These are phyloP conservation scores for Lasiosphaeria miniovina DNA, from an alignment of 495 filamentous ascomycete genomes.

Conservation along the genomic window DNA sequence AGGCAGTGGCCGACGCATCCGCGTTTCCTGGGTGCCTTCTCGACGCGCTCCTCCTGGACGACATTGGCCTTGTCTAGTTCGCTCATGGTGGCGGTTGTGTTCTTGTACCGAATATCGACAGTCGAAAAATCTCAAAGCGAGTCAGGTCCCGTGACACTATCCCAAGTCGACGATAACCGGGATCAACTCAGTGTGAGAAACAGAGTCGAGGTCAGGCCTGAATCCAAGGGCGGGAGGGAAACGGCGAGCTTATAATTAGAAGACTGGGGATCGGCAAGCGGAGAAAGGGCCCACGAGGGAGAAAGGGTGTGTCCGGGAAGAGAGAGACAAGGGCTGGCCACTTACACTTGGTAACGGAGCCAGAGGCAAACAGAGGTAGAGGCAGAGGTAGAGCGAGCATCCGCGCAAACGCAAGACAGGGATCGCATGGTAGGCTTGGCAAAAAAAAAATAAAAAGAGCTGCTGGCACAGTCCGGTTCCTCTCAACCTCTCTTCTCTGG, in stretches of 20 bases:
- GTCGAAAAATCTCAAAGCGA: background rate
- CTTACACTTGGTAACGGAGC: background rate
- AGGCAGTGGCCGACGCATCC: constrained; percentile 40
- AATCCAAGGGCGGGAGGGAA: background rate
- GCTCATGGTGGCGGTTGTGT: constrained; percentile 21
- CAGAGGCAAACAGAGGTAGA: no score
- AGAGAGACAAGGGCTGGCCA: background rate
- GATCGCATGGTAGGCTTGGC: no score
- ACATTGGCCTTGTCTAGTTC: constrained; percentile 23
- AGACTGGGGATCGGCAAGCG: constrained; percentile 1
- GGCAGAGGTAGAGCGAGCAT: no score
- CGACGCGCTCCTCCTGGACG: constrained; percentile 24
- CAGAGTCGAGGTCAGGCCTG: background rate
- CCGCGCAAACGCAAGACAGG: no score
- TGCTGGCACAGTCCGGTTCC: no score
- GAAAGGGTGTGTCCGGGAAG: background rate
- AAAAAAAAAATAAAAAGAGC: no score
- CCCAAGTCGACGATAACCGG: constrained; percentile 2
- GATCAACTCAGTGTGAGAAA: background rate
- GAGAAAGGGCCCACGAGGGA: background rate
- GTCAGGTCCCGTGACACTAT: background rate
- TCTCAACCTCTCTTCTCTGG: no score
- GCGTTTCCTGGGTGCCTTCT: constrained; percentile 24
- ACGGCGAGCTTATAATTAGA: background rate
- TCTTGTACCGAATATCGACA: background rate